phyloP scores from a whole-genome alignment of 306 rosid genomes.

The Geum urbanum region DNA sequence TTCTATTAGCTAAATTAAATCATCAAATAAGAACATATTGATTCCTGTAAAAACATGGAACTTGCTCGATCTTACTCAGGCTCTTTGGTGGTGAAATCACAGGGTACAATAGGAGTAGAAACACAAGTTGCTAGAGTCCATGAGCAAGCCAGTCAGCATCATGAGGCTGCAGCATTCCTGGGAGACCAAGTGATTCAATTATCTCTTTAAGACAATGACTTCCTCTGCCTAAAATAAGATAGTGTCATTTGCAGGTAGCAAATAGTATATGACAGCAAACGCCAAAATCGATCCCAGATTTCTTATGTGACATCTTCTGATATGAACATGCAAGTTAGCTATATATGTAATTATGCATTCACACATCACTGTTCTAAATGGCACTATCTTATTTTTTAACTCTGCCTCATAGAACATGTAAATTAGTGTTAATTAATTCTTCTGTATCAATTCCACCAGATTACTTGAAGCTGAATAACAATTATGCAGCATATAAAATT shows the following conservation, averaged over 20 bases:
- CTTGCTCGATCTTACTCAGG: background rate
- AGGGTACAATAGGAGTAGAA: background rate
- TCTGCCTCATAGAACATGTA: background rate
- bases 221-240: background rate
- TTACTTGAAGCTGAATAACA: slow-evolving; percentile 13
- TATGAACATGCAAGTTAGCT: slow-evolving; percentile 14
- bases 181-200: background rate
- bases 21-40: slow-evolving; percentile 9
- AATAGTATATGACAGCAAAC: slow-evolving; percentile 35
- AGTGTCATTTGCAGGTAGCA: slow-evolving; percentile 3
- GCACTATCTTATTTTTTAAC: background rate
- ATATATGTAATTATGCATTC: slow-evolving; percentile 19
- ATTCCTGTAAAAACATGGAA: slow-evolving; percentile 6
- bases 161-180: slow-evolving; percentile 4
- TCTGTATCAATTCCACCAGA: no score
- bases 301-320: slow-evolving; percentile 8
- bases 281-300: slow-evolving; percentile 40
- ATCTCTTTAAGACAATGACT: background rate
- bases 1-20: background rate
- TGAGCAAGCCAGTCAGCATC: background rate
- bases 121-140: slow-evolving; percentile 2
- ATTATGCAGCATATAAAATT: slow-evolving; percentile 2
- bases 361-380: slow-evolving; percentile 16
- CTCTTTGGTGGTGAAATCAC: no score
- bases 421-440: no score